phyloP scores from a whole-genome alignment of 768 basidiomycete species.

The Cystofilobasidium macerans region DNA sequence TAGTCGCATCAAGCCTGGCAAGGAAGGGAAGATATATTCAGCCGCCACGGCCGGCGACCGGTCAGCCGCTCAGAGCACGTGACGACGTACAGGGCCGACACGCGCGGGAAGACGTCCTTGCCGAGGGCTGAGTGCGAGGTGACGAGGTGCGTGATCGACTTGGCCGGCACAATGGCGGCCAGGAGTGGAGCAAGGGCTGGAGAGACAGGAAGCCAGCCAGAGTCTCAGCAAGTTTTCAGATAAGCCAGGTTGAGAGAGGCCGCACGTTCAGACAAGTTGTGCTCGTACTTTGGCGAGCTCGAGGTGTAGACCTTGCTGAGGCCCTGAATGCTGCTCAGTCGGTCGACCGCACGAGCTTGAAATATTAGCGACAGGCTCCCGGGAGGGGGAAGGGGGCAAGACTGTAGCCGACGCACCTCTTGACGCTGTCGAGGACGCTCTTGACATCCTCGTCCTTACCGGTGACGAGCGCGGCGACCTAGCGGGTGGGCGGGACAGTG shows the following conservation, averaged over 20 bases:
- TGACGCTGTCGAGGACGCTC: slow-evolving; percentile 57
- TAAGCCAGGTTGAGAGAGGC: background rate
- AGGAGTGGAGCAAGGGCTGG: slow-evolving; percentile 63
- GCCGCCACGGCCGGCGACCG: background rate
- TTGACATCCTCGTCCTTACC: slow-evolving; percentile 46
- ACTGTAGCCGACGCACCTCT: slow-evolving; percentile 49
- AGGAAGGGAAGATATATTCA: background rate
- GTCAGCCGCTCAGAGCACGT: background rate
- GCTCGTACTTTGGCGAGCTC: slow-evolving; percentile 55
- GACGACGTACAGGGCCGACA: slow-evolving; percentile 52
- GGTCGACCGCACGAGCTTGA: background rate
- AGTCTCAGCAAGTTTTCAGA: background rate
- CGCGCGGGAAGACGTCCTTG: slow-evolving; percentile 84
- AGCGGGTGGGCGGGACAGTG: too few relatives aligned
- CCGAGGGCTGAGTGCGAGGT: slow-evolving; percentile 84
- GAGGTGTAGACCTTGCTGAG: slow-evolving; percentile 43
- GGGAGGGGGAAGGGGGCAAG: slow-evolving; percentile 15
- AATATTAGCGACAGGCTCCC: slow-evolving; percentile 52
- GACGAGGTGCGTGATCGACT: slow-evolving; percentile 77
- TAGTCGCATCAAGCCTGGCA: slow-evolving; percentile 60
- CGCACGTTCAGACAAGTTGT: slow-evolving; percentile 54
- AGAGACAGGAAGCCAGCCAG: background rate
- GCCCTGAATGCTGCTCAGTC: slow-evolving; percentile 34
- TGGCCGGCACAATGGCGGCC: slow-evolving; percentile 56
- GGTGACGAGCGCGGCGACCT: slow-evolving; percentile 35